Conservation (phyloP, 768 basidiomycete species). For the Lentinula aciculospora region DNA sequence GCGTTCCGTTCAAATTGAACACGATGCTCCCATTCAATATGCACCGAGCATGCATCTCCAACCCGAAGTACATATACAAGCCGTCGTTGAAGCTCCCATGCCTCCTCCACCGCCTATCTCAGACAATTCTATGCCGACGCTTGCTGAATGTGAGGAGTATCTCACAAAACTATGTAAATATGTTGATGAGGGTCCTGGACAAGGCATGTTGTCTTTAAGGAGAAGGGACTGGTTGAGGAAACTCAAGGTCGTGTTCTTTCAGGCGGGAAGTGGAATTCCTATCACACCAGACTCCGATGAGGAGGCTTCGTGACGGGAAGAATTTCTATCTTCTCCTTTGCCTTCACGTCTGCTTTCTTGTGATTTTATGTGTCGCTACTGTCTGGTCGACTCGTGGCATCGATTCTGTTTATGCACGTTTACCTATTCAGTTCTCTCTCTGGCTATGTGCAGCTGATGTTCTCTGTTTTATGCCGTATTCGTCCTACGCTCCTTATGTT, state of each 20-base stretch:
- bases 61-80: not conserved
- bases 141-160: not conserved
- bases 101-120: slow-evolving; percentile 4
- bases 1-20: not conserved
- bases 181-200: not conserved
- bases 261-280: slow-evolving; percentile 4
- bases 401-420: too few relatives aligned
- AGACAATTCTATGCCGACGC: not conserved
- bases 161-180: not conserved
- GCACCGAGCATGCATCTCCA: not conserved
- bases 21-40: not conserved
- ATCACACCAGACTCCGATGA: slow-evolving; percentile 1
- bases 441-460: too few relatives aligned
- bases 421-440: too few relatives aligned
- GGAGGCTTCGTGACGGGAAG: not conserved
- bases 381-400: too few relatives aligned
- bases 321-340: not conserved
- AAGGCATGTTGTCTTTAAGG: not conserved
- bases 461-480: not conserved
- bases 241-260: slow-evolving; percentile 4
- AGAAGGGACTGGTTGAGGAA: not conserved
- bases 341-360: not conserved
- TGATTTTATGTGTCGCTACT: too few relatives aligned
- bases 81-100: not conserved
- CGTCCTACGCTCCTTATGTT: too few relatives aligned